Percentiles rank a stretch among this genome's conserved stretches.
phyloP scores from a whole-genome alignment of 257 asterid species.

The Lantana camara region DNA sequence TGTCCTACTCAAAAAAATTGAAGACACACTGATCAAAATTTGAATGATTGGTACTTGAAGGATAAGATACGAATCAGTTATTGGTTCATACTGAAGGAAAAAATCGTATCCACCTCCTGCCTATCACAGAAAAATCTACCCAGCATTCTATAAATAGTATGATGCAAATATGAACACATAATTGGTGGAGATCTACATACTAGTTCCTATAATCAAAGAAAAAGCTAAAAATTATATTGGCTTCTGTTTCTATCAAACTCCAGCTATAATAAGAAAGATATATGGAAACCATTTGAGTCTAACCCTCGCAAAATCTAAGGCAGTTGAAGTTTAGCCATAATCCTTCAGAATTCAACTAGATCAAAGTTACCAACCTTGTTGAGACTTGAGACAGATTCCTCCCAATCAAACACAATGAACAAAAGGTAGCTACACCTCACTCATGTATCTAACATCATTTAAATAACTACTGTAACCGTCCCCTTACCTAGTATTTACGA shows the following conservation, averaged over 20 bases:
- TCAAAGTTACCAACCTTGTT: constrained; percentile 9
- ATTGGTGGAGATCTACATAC: neutral
- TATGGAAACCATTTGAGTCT: constrained; percentile 14
- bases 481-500: too few species aligned
- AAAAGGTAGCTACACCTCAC: neutral
- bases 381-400: neutral
- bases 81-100: too few species aligned
- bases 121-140: neutral
- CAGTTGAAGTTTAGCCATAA: constrained; percentile 13
- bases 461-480: too few species aligned
- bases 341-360: neutral
- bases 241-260: neutral
- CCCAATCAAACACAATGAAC: neutral
- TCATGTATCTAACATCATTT: constrained; percentile 6
- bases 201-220: neutral
- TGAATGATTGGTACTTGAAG: neutral
- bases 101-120: neutral
- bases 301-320: neutral
- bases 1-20: neutral
- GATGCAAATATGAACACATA: neutral
- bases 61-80: neutral
- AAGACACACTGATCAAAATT: neutral
- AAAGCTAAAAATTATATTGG: neutral
- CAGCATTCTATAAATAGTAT: neutral
- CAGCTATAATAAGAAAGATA: neutral